Base-by-base conservation (phyloP, 2,329 filamentous ascomycete species). In the Talaromyces islandicus region DNA sequence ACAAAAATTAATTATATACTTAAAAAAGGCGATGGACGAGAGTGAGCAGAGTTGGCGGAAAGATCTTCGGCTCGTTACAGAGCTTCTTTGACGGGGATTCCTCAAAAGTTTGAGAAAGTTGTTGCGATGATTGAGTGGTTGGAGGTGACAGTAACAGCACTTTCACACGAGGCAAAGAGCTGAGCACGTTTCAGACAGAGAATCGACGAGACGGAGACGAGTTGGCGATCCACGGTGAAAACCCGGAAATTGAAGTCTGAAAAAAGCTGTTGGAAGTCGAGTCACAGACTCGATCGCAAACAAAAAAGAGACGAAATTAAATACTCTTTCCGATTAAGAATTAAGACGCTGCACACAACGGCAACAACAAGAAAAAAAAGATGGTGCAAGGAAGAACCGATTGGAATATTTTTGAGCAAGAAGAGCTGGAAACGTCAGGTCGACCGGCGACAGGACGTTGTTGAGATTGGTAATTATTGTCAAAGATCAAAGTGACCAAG, bases 21-120 rank as follows among this genome's bases (percentile, higher is more conserved):
- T 7, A 38, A 38, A 38, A 38, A 38, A 17, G 35, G 17, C 35
- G 35, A 38, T 38, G 63, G 68, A 68, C 68, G 73, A 75, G 41
- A 58, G 57, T 60, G 59, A 64, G 51, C 46, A 60, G 35, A 65
- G 46, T 35, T 64, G 68, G 70, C 68, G 65, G 68, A 61, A 51
- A 53, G 54, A 43, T 48, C 32, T 21, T 60, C 54, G 54, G 29
- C 29, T 56, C 29, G 19, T 41, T 48, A 57, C 62, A 64, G 62
- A 64, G 62, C 62, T 64, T 62, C 62, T 61, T 63, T 53, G 60
- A 60, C 57, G 54, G 60, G 65, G 57, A 50, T 53, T 54, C 59
- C 52, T 55, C 51, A 56, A 58, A 53, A 56, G 60, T 62, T 63
- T 60, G 57, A 53, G 65, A 64, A 67, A 65, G 66, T 68, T 64